Percentiles rank a stretch among this genome's conserved stretches.
Conservation (phyloP, 495 filamentous ascomycete species). For the Jackrogersella multiformis region DNA sequence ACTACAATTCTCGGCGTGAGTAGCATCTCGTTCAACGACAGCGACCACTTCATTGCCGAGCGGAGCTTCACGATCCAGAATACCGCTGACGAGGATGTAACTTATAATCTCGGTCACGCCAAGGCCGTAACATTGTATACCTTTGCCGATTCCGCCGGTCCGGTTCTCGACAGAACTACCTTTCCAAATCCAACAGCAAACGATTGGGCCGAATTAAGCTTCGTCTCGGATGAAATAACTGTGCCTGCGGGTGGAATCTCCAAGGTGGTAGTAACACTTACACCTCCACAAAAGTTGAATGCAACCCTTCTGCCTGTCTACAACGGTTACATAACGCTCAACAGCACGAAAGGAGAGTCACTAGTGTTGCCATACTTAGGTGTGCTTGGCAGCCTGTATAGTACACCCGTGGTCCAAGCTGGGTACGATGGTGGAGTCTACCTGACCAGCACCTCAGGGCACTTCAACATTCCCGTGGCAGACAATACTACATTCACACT, state of each 20-base stretch:
- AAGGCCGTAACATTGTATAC: not conserved
- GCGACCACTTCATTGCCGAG: constrained; percentile 45
- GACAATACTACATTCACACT: constrained; percentile 1
- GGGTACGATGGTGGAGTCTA: constrained; percentile 1
- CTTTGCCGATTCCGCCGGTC: not conserved
- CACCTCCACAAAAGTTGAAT: not conserved
- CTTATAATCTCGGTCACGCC: not conserved
- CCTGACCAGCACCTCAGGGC: not conserved
- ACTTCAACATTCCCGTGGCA: not conserved
- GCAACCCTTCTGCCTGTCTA: not conserved
- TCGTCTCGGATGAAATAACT: not conserved
- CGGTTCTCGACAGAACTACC: not conserved
- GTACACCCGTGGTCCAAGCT: not conserved
- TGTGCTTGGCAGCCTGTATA: not conserved
- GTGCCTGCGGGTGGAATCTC: not conserved
- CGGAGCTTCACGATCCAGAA: constrained; percentile 53
- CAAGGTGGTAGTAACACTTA: not conserved
- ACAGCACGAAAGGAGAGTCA: constrained; percentile 3
- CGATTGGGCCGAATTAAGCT: not conserved
- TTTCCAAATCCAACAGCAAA: not conserved
- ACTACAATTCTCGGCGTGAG: constrained; percentile 47
- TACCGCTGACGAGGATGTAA: not conserved
- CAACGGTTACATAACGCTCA: not conserved
- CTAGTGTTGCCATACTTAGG: not conserved
- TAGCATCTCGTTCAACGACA: constrained; percentile 57